Base-by-base conservation (phyloP, 495 filamentous ascomycete genomes). In the Hapsidospora chrysogenum region DNA sequence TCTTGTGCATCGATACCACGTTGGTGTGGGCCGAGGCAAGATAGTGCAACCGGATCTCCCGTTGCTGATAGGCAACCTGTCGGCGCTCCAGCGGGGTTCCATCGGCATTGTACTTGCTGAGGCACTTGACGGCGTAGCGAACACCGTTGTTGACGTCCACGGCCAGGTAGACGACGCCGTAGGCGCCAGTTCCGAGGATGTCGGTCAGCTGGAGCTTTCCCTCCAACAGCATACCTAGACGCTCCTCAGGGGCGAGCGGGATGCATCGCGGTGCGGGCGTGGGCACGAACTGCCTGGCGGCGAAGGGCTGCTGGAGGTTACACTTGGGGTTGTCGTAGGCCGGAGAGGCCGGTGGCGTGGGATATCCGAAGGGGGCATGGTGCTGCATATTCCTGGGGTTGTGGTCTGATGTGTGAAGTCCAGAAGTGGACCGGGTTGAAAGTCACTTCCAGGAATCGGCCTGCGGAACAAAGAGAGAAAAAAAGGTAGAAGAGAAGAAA, bases 81-180 rank as follows among this genome's bases (percentile, higher is more conserved):
- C 92, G 70, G 41, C 70, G 67, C 58, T 96, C 86, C 65, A 96
- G 61, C 31, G 83, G 85, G 37, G 72, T 63, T 41, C 66, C 68
- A 51, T 70, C 63, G 38, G 63, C 45, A 52, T 70, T 70, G 52
- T 63, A 65, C 59, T 95, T 96, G 73, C 83, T 86, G 54, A 99
- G 68, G 25, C 85, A 85, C 63, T 99, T 99, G 51, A 99, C 87
- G 36, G 37, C 92, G 62, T 92, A 99, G 38, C 70, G 73, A 22
- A 73, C 68, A 46, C 78, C 68, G 39, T 80, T 87, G 45, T 78
- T 75, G 35, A 85, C 73, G 61, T 96, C 87, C 58, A 86, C 63
- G 44, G 89, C 89, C 23, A 78, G 80, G 60, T 97, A 95, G 10
- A 97, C 92, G 17, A 95, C 85, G 29, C 89, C 89, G 60, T 97